Evolutionary conservation across 495 filamentous ascomycete genomes (phyloP).

Genomic region (Bathelium albidoporum): DNA sequence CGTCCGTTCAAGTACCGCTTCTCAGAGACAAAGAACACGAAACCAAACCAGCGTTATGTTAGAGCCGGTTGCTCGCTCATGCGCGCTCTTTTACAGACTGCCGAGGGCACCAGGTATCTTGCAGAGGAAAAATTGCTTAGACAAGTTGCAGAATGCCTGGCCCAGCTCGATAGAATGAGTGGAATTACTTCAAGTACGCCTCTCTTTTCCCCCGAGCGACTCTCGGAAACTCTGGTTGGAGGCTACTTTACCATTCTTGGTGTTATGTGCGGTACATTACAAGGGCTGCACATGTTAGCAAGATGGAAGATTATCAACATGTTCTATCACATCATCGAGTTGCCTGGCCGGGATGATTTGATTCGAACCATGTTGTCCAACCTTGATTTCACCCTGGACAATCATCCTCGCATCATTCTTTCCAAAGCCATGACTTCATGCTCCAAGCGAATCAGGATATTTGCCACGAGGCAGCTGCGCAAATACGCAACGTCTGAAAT

Average conservation of each 20-base stretch:
- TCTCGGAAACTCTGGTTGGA: constrained; percentile 71
- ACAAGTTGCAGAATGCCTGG: constrained; percentile 89
- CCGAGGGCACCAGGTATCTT: constrained; percentile 75
- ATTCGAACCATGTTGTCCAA: constrained; percentile 76
- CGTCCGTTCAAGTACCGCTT: constrained; percentile 95
- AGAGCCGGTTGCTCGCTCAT: constrained; percentile 79
- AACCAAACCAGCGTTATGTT: constrained; percentile 89
- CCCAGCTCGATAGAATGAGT: constrained; percentile 85
- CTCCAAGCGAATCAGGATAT: constrained; percentile 81
- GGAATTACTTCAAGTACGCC: constrained; percentile 80
- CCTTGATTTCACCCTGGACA: constrained; percentile 82
- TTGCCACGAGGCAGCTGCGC: constrained; percentile 69
- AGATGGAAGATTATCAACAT: constrained; percentile 97
- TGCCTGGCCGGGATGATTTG: constrained; percentile 79
- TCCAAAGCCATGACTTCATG: constrained; percentile 88
- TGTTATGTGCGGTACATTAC: constrained; percentile 65
- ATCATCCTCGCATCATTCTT: constrained; percentile 81
- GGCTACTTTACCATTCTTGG: constrained; percentile 94
- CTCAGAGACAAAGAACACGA: constrained; percentile 72
- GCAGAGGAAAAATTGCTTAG: constrained; percentile 84
- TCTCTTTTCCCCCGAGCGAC: constrained; percentile 73
- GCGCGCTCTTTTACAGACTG: constrained; percentile 68
- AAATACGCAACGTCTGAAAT: constrained; percentile 55
- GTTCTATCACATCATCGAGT: constrained; percentile 95
- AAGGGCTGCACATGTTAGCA: constrained; percentile 82